Evolutionary conservation across 2,329 filamentous ascomycete genomes (phyloP), one percentile per base, ranked within the genome.

Genomic region (Kalaharituber pfeilii): DNA sequence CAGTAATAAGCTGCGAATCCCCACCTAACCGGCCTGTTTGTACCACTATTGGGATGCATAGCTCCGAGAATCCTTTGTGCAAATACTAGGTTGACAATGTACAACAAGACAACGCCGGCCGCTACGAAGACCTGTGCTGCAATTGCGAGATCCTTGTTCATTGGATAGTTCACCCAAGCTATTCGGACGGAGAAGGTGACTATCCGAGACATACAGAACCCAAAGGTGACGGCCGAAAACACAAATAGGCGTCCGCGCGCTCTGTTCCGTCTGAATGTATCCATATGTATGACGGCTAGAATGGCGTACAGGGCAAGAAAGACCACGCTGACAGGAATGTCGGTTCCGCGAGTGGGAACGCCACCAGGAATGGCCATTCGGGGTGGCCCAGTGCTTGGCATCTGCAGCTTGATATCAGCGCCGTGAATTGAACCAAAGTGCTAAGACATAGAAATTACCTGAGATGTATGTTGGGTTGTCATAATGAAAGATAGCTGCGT

Each of bases 31-130:
- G 7, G 4, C 4, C 7, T 39, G 8, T 18, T 39, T 15, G 3
- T 89, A 55, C 84, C 86, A 28, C 86, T 65, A 1, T 66, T 65
- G 0, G 85, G 84, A 63, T 88, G 83, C 47, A 78, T 76, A 3
- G 82, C 82, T 53, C 86, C 76, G 18, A 91, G 67, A 25, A 94
- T 73, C 47, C 86, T 79, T 67, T 86, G 84, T 0, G 81, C 69
- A 65, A 88, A 84, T 63, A 91, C 70, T 42, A 93, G 69, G 69
- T 94, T 91, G 67, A 86, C 71, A 62, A 89, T 69, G 67, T 84
- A 89, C 25, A 93, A 70, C 6, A 93, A 67, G 29, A 93, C 66
- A 15, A 87, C 79, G 42, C 85, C 86, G 0, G 82, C 80, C 45
- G 80, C 77, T 55, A 85, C 77, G 62, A 91, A 80, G 64, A 91